Conservation (phyloP, 1,284 basidiomycete genomes). For the Blastosporella zonata region DNA sequence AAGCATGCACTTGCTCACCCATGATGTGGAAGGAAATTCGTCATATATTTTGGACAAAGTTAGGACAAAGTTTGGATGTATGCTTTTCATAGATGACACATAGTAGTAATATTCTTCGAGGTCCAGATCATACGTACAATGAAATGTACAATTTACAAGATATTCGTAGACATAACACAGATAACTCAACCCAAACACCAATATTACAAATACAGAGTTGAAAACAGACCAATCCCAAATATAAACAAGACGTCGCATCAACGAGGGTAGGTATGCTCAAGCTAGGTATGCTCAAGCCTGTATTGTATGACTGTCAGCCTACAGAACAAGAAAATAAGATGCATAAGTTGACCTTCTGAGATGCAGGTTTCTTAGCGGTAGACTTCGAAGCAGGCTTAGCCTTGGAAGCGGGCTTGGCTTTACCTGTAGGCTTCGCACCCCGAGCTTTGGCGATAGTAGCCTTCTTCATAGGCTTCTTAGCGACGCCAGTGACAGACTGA, state of each 20-base stretch:
- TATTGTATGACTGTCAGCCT: background rate
- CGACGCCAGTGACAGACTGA: constrained; percentile 33
- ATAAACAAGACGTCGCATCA: background rate
- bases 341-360: constrained; percentile 22
- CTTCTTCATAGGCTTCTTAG: constrained; percentile 33
- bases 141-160: too few species aligned
- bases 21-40: too few species aligned
- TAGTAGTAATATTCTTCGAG: too few species aligned
- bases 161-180: too few species aligned
- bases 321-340: background rate
- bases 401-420: constrained; percentile 27
- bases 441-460: constrained; percentile 20
- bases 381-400: constrained; percentile 31
- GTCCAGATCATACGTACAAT: too few species aligned
- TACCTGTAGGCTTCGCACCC: constrained; percentile 27
- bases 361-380: constrained; percentile 28
- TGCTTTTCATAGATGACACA: too few species aligned
- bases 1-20: background rate
- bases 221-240: background rate
- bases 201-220: too few species aligned
- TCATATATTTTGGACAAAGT: too few species aligned
- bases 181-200: too few species aligned
- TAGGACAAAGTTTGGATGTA: too few species aligned
- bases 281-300: constrained; percentile 1
- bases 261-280: background rate